Conservation (phyloP, 495 filamentous ascomycete genomes). For the Lineolata rhizophorae region DNA sequence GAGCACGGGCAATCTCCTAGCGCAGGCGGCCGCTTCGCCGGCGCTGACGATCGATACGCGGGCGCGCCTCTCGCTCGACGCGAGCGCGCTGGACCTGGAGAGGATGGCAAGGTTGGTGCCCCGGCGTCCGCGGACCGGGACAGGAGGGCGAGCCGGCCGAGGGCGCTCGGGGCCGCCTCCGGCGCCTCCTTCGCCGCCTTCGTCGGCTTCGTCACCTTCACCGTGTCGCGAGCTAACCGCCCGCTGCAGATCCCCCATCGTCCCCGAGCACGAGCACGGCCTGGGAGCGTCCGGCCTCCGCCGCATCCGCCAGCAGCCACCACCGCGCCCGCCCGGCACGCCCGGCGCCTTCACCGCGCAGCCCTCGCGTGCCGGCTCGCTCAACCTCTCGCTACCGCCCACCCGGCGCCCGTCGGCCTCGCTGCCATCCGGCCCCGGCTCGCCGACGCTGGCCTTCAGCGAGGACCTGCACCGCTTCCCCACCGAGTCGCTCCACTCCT, state of each 20-base stretch:
- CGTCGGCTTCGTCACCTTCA: no score
- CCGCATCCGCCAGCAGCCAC: conserved; percentile 71
- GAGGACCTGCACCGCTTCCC: conserved; percentile 89
- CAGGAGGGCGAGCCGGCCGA: no score
- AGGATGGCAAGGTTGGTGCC: background rate
- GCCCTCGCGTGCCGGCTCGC: conserved; percentile 40
- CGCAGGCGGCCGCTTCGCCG: conserved; percentile 7
- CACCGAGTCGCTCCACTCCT: conserved; percentile 89
- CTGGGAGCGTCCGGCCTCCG: conserved; percentile 56
- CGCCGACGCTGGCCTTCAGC: conserved; percentile 42
- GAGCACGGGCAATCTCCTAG: conserved; percentile 15
- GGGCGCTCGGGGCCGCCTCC: no score
- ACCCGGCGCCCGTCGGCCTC: conserved; percentile 29
- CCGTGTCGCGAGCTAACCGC: background rate
- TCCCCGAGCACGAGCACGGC: conserved; percentile 37
- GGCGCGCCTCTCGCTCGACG: background rate
- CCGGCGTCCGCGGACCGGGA: no score
- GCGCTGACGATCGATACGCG: background rate
- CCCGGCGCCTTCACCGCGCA: conserved; percentile 19
- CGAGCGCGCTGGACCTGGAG: background rate
- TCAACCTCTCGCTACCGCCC: conserved; percentile 26
- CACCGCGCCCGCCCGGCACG: conserved; percentile 4
- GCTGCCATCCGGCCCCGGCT: conserved; percentile 35
- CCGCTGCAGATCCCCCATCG: conserved; percentile 27
- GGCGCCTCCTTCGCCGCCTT: no score